Evolutionary conservation across 169 alveolate genomes (phyloP).

Genomic region (Plasmodium ovale): DNA sequence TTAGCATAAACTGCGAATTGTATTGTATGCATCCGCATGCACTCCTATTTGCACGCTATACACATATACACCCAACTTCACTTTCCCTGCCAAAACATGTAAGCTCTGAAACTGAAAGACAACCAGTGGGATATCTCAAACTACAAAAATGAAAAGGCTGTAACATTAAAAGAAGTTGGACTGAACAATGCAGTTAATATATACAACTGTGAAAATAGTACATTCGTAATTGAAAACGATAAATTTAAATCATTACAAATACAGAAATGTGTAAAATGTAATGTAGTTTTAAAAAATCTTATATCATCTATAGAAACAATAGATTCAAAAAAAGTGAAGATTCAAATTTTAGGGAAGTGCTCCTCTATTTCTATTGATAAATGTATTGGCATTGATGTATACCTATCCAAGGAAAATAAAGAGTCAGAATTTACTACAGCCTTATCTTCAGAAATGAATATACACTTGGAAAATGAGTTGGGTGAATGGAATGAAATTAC

Average conservation of each 20-base stretch:
- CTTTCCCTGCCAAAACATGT: not conserved
- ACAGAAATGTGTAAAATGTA: constrained; percentile 66
- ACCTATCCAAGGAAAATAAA: constrained; percentile 76
- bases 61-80: not conserved
- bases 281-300: constrained; percentile 56
- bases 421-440: constrained; percentile 81
- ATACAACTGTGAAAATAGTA: constrained; percentile 48
- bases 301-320: constrained; percentile 81
- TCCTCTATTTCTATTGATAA: constrained; percentile 83
- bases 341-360: constrained; percentile 78
- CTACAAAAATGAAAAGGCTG: constrained; percentile 19
- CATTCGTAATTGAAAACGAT: constrained; percentile 26
- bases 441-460: constrained; percentile 81
- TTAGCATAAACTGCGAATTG: no score
- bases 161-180: constrained; percentile 34
- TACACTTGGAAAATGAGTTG: constrained; percentile 74
- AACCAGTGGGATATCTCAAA: constrained; percentile 69
- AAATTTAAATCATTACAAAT: constrained; percentile 69
- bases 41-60: no score
- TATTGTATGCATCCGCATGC: no score
- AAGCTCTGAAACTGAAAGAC: constrained; percentile 23
- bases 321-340: constrained; percentile 77
- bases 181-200: constrained; percentile 58
- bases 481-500: constrained; percentile 82
- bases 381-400: constrained; percentile 77